Base-by-base conservation (phyloP, 2,329 filamentous ascomycete genomes). In the Sporothrix phasma region DNA sequence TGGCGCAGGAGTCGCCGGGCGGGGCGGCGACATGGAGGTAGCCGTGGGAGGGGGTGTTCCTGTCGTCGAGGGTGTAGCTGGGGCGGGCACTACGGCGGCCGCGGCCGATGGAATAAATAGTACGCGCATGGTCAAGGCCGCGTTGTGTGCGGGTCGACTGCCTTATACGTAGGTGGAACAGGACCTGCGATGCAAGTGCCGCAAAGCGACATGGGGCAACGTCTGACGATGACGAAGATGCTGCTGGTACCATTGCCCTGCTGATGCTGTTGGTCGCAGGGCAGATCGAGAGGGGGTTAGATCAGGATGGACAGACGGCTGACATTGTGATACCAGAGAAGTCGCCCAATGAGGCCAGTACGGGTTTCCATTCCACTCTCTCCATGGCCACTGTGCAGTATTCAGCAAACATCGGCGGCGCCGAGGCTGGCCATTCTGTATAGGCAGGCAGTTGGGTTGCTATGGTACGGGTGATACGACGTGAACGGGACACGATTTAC, bases 1-100 rank as follows among this genome's bases (percentile, higher is more conserved):
- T 31, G 15, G 56, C 63, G 13, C 63, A 64, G 6, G 63, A 54
- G 47, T 64, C 63, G 34, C 63, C 63, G 24, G 46, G 17, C 2
- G 29, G 46, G 19, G 46, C 63, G 2, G 5, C 37, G 46, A 56
- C 56, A 13, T 19, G 10, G 37, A 64, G 56, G 34, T 54, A 61
- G 47, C 63, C 60, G 29, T 63, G 51, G 5, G 54, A 1, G 34
- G 54, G 3, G 13, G 47, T 3, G n/a, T n/a, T n/a, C n/a, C n/a
- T 3, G 47, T 29, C 13, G 17, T 17, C 34, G 47, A 10, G 15
- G 47, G 24, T 13, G 11, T 11, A 49, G 22, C 11, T 13, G 46
- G 46, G 22, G 15, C 49, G 26, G 49, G 26, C 15, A 29, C 15
- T 3, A 10, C 49, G 17, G 26, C 49, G 26, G 29, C 26, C 26